phyloP scores from a whole-genome alignment of 208 protist species.

The Trypanosoma platydactyli region DNA sequence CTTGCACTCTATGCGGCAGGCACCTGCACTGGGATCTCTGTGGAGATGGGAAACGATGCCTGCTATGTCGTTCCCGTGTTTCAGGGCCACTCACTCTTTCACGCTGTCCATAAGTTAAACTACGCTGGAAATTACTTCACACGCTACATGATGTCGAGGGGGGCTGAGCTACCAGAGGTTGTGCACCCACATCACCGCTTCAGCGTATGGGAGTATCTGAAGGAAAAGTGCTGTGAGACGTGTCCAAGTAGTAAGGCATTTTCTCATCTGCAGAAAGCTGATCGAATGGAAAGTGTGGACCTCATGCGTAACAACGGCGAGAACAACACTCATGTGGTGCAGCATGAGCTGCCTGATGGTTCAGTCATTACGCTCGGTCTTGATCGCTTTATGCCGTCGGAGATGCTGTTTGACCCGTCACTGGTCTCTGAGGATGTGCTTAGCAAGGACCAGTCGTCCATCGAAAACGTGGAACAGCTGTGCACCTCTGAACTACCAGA shows the following conservation, averaged over 20 bases:
- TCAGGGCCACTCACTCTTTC: constrained; percentile 94
- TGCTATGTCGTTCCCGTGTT: constrained; percentile 98
- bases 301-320: constrained; percentile 7
- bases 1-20: constrained; percentile 89
- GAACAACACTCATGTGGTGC: constrained; percentile 35
- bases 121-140: constrained; percentile 84
- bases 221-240: constrained; percentile 78
- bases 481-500: constrained; percentile 50
- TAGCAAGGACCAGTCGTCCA: constrained; percentile 37
- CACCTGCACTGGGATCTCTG: constrained; percentile 78
- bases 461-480: constrained; percentile 70
- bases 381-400: constrained; percentile 59
- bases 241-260: constrained; percentile 12
- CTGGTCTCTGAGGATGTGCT: constrained; percentile 43
- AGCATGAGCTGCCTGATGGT: constrained; percentile 80
- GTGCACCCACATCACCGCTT: constrained; percentile 40
- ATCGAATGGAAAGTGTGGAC: not conserved
- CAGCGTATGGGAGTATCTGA: constrained; percentile 82
- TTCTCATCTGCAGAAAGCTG: not conserved
- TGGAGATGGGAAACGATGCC: constrained; percentile 97
- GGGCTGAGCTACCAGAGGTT: constrained; percentile 35
- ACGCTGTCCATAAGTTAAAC: constrained; percentile 84
- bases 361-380: constrained; percentile 60
- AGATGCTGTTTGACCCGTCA: constrained; percentile 77
- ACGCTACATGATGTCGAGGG: constrained; percentile 31